phyloP scores from a whole-genome alignment of 208 protist species.

The Endotrypanum monterogeii region DNA sequence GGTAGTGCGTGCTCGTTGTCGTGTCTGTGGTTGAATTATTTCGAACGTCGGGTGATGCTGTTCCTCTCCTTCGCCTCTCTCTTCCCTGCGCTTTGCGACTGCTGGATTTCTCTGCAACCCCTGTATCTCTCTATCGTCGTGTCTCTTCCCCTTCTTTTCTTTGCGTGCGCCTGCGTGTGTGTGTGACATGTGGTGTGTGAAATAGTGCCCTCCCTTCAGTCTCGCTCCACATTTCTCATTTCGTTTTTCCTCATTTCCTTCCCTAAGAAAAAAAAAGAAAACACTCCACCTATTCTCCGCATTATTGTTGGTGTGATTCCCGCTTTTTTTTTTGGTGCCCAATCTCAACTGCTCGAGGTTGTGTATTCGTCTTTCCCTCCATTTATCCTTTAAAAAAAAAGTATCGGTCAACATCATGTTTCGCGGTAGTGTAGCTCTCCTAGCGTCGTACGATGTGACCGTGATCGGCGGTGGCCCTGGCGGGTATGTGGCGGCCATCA shows the following conservation, averaged over 20 bases:
- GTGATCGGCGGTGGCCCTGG: slow-evolving; percentile 99
- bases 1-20: background rate
- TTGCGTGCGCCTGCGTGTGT: too few species aligned
- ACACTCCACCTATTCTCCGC: background rate
- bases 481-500: slow-evolving; percentile 99
- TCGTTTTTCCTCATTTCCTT: background rate
- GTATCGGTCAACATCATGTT: slow-evolving; percentile 72
- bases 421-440: slow-evolving; percentile 40
- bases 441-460: slow-evolving; percentile 95
- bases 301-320: background rate
- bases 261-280: background rate
- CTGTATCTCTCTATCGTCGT: background rate
- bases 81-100: background rate
- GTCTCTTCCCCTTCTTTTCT: too few species aligned
- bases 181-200: background rate
- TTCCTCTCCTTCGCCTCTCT: background rate
- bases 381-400: slow-evolving; percentile 4
- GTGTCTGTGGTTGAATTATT: background rate
- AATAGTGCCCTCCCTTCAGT: background rate
- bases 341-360: too few species aligned
- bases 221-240: background rate
- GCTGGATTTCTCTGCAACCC: background rate
- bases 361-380: background rate
- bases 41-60: background rate
- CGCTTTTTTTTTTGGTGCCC: background rate